Evolutionary conservation across 2,329 filamentous ascomycete species (phyloP).

Genomic region (Akanthomyces muscarius): DNA sequence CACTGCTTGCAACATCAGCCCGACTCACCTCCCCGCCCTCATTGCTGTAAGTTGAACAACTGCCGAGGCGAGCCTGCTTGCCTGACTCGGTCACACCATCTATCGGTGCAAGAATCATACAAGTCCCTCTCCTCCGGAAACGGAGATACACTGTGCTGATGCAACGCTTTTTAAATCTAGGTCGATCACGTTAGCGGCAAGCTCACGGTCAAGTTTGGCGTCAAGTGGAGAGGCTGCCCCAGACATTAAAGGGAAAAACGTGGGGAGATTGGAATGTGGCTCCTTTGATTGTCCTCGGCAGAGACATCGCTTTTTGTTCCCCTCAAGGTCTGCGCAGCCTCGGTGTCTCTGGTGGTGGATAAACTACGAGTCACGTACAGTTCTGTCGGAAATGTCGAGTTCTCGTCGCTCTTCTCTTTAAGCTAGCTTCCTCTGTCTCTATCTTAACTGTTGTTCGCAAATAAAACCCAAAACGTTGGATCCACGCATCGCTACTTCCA

Average conservation of each 20-base stretch:
- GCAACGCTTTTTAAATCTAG: slow-evolving; percentile 12
- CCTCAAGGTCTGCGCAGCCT: slow-evolving; percentile 6
- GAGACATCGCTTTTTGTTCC: not conserved
- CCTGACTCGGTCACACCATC: not conserved
- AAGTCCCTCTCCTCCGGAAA: not conserved
- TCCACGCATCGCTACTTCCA: not conserved
- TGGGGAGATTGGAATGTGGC: not conserved
- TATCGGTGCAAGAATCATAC: not conserved
- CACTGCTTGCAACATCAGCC: slow-evolving; percentile 25
- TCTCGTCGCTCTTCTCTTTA: not conserved
- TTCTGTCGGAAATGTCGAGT: not conserved
- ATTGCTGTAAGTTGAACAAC: slow-evolving; percentile 23
- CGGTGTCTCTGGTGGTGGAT: not conserved
- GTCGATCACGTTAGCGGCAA: slow-evolving; percentile 27
- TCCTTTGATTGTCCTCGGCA: not conserved
- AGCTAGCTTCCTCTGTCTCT: slow-evolving; percentile 1
- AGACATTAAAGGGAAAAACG: not conserved
- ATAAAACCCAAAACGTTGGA: slow-evolving; percentile 1
- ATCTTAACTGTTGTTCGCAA: not conserved
- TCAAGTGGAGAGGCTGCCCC: slow-evolving; percentile 23
- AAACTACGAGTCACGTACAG: not conserved
- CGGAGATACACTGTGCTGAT: not conserved
- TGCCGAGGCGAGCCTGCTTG: not conserved
- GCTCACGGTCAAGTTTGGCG: slow-evolving; percentile 24
- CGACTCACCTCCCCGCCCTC: slow-evolving; percentile 23